phyloP scores from a whole-genome alignment of 139 green algal genomes.

The Auxenochlorella pyrenoidosa region DNA sequence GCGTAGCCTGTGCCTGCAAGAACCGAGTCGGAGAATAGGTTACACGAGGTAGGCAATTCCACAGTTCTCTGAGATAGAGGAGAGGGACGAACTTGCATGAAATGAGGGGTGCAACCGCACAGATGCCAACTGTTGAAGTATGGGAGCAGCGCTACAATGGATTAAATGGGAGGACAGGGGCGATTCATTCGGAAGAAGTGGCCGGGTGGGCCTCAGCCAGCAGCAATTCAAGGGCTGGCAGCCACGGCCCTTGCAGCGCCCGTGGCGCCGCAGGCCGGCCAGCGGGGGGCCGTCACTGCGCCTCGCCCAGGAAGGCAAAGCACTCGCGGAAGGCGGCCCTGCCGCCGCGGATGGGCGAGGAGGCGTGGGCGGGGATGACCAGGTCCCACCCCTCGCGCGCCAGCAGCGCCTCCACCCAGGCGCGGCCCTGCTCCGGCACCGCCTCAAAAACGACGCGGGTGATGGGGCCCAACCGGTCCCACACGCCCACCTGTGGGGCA shows the following conservation, averaged over 20 bases:
- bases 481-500: conserved; percentile 1
- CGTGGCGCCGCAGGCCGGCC: background rate
- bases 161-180: no score
- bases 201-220: no score
- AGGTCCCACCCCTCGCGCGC: conserved; percentile 22
- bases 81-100: no score
- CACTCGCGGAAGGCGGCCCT: conserved; percentile 26
- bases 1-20: no score
- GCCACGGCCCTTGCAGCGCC: background rate
- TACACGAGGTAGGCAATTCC: no score
- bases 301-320: conserved; percentile 40
- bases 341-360: conserved; percentile 30
- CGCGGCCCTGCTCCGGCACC: conserved; percentile 1
- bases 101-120: no score
- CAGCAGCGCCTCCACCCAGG: conserved; percentile 38
- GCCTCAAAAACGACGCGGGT: conserved; percentile 28
- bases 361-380: conserved; percentile 35
- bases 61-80: no score
- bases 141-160: no score
- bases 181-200: no score
- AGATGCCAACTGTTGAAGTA: no score
- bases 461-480: conserved; percentile 36
- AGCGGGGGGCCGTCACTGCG: background rate
- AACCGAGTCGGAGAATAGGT: no score
- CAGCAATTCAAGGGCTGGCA: no score